Evolutionary conservation across 75 land plant genomes (phyloP).

Genomic region (Pinus taeda): DNA sequence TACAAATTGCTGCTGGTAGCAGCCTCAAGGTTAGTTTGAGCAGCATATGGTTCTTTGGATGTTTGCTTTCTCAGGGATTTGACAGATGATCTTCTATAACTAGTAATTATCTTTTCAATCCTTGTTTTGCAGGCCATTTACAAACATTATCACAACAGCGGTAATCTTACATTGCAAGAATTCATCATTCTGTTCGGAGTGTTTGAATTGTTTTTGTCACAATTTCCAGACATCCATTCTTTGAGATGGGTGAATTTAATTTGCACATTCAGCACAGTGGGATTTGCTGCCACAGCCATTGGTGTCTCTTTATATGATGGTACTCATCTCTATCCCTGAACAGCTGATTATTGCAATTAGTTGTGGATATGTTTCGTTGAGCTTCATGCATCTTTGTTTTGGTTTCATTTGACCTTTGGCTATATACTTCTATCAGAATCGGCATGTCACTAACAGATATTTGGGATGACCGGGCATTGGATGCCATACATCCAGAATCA

Average conservation of each 20-base stretch:
- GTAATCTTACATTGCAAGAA: constrained; percentile 39
- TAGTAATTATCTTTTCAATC: neutral
- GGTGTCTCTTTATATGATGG: constrained; percentile 43
- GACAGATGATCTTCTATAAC: neutral
- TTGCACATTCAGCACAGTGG: constrained; percentile 60
- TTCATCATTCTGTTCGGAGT: constrained; percentile 54
- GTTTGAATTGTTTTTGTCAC: constrained; percentile 52
- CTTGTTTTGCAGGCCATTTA: constrained; percentile 40
- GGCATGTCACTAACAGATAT: too few species aligned
- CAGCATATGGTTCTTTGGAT: neutral
- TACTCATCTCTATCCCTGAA: constrained; percentile 3
- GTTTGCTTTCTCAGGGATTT: neutral
- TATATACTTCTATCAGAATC: neutral
- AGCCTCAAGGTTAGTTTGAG: constrained; percentile 46
- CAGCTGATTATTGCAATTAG: too few species aligned
- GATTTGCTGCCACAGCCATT: constrained; percentile 49
- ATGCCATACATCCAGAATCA: too few species aligned
- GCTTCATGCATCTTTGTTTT: neutral
- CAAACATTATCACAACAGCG: constrained; percentile 19
- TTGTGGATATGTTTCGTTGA: neutral
- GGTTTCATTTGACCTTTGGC: neutral
- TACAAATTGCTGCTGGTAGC: constrained; percentile 63
- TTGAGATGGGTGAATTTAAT: constrained; percentile 54
- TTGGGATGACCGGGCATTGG: too few species aligned
- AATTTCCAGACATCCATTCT: constrained; percentile 69